These are phyloP conservation scores for Starmera quercuum DNA, from an alignment of 805 yeast genomes.

Conservation along the genomic window DNA sequence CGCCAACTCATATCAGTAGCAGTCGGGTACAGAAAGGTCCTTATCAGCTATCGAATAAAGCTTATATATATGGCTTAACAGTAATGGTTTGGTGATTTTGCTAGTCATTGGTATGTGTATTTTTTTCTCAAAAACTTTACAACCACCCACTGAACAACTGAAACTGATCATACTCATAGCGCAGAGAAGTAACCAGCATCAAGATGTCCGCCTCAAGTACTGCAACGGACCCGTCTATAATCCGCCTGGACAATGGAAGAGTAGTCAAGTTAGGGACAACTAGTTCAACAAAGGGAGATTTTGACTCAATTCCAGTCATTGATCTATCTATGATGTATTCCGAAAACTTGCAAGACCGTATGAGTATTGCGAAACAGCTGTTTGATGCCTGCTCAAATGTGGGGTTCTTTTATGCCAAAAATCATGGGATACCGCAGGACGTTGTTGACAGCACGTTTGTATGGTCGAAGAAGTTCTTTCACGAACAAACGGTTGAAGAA, in stretches of 20 bases:
- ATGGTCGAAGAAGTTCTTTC: constrained; percentile 18
- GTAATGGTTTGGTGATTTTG: too few relatives aligned
- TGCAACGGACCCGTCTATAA: neutral
- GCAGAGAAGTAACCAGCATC: too few relatives aligned
- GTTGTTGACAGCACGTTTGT: constrained; percentile 4
- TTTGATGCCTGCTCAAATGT: constrained; percentile 15
- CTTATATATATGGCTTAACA: too few relatives aligned
- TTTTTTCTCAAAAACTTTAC: too few relatives aligned
- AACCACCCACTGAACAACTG: too few relatives aligned
- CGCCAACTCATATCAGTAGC: too few relatives aligned
- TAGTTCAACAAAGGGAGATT: constrained; percentile 3
- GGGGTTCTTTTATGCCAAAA: constrained; percentile 19
- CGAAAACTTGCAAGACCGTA: constrained; percentile 5
- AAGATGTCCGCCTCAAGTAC: neutral
- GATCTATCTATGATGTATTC: constrained; percentile 9
- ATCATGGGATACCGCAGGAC: constrained; percentile 15
- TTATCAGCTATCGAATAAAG: too few relatives aligned
- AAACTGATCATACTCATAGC: too few relatives aligned
- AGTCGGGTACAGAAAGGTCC: too few relatives aligned
- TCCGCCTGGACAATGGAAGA: constrained; percentile 1
- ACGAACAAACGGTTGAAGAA: constrained; percentile 8
- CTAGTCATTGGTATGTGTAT: too few relatives aligned
- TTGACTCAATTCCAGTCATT: constrained; percentile 11
- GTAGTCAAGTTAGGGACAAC: neutral
- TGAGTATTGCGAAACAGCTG: constrained; percentile 9